Evolutionary conservation across 2,329 filamentous ascomycete genomes (phyloP).

Genomic region (Drechslerella stenobrocha): DNA sequence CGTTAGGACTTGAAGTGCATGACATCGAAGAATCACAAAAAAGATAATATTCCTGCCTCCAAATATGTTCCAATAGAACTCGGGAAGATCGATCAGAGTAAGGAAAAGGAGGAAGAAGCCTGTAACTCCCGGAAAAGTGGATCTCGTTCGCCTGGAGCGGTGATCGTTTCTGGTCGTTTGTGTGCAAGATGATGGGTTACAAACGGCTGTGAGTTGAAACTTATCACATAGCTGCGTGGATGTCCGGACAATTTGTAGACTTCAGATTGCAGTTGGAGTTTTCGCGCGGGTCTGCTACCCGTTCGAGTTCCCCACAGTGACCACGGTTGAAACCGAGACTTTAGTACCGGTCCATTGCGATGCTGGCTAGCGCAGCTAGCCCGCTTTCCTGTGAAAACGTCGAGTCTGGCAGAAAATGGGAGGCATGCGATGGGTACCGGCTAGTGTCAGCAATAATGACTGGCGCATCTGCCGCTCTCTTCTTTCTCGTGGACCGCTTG

Average conservation of each 20-base stretch:
- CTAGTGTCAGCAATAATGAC: conserved; percentile 41
- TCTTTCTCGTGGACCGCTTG: conserved; percentile 52
- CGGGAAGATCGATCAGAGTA: conserved; percentile 13
- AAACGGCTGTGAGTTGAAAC: background rate
- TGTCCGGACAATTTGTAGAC: conserved; percentile 1
- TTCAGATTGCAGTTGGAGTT: conserved; percentile 14
- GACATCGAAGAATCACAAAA: conserved; percentile 14
- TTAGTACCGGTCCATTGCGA: conserved; percentile 52
- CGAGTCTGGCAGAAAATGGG: conserved; percentile 49
- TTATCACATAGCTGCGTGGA: conserved; percentile 3
- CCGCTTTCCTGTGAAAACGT: conserved; percentile 51
- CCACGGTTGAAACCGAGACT: background rate
- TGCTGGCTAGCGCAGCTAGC: conserved; percentile 51
- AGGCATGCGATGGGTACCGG: conserved; percentile 48
- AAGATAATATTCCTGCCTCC: conserved; percentile 7
- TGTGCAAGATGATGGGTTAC: background rate
- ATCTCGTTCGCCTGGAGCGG: conserved; percentile 3
- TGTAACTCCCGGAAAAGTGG: conserved; percentile 3
- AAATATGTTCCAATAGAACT: conserved; percentile 15
- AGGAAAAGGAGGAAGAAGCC: too few species aligned
- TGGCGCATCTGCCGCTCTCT: conserved; percentile 50
- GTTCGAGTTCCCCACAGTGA: background rate
- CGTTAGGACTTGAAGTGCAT: conserved; percentile 15
- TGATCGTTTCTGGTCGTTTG: background rate
- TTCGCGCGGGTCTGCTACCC: conserved; percentile 7